These are phyloP conservation scores for Leucosporidium scottii DNA, from an alignment of 768 basidiomycete species.

Conservation along the genomic window DNA sequence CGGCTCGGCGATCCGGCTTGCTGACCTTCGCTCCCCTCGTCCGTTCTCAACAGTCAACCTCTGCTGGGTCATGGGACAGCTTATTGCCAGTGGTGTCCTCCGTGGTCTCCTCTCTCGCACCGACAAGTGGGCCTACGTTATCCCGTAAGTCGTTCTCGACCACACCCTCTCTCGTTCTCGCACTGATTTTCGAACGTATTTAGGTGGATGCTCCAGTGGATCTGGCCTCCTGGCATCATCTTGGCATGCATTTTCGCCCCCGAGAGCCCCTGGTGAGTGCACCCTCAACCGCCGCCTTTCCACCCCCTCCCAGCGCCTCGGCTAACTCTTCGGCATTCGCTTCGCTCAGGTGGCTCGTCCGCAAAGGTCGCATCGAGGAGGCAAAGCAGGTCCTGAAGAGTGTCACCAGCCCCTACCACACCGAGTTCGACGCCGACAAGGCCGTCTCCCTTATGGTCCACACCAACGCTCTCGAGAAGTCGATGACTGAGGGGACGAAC, in stretches of 20 bases:
- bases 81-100: constrained; percentile 37
- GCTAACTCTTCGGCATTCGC: neutral
- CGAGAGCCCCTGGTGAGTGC: constrained; percentile 29
- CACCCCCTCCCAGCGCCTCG: constrained; percentile 17
- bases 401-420: constrained; percentile 23
- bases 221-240: constrained; percentile 43
- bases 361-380: constrained; percentile 39
- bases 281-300: no score
- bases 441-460: constrained; percentile 39
- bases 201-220: constrained; percentile 29
- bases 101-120: constrained; percentile 27
- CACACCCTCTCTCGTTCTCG: constrained; percentile 8
- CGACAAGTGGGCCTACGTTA: constrained; percentile 34
- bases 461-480: constrained; percentile 44
- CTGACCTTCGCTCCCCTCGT: constrained; percentile 31
- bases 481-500: constrained; percentile 39
- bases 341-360: constrained; percentile 41
- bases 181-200: constrained; percentile 19
- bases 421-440: constrained; percentile 35
- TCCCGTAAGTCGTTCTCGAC: constrained; percentile 30
- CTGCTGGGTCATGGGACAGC: constrained; percentile 41
- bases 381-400: constrained; percentile 38
- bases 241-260: constrained; percentile 40
- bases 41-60: constrained; percentile 37
- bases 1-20: no score